Evolutionary conservation across 1,284 basidiomycete species (phyloP).

Genomic region (Papiliotrema nemorosa): DNA sequence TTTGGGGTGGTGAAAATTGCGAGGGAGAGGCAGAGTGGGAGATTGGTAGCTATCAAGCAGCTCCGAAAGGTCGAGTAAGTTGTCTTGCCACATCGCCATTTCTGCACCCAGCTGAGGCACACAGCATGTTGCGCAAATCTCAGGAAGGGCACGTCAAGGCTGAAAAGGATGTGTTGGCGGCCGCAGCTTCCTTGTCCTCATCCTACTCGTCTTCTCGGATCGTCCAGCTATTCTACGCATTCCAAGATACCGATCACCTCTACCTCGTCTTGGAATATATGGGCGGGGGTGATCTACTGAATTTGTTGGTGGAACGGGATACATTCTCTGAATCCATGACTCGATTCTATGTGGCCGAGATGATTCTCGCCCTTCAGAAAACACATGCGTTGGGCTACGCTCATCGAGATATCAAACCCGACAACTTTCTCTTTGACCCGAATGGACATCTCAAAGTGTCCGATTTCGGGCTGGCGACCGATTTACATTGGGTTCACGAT

Average conservation of each 20-base stretch:
- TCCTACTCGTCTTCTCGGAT: constrained; percentile 72
- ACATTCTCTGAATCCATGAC: constrained; percentile 92
- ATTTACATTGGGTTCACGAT: constrained; percentile 65
- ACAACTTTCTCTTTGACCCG: constrained; percentile 92
- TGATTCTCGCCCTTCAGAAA: constrained; percentile 92
- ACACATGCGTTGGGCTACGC: constrained; percentile 95
- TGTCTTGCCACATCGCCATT: too few species aligned
- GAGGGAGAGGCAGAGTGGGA: constrained; percentile 70
- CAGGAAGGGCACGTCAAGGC: constrained; percentile 70
- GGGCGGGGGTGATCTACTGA: constrained; percentile 93
- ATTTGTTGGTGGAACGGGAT: constrained; percentile 89
- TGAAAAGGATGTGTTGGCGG: constrained; percentile 46
- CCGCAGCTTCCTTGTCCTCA: constrained; percentile 45
- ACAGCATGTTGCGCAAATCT: constrained; percentile 85
- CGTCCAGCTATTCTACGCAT: constrained; percentile 80
- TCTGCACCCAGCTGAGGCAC: too few species aligned
- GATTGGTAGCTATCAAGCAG: constrained; percentile 95
- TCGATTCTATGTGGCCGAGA: constrained; percentile 94
- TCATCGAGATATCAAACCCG: constrained; percentile 94
- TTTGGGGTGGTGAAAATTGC: constrained; percentile 96
- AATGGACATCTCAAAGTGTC: constrained; percentile 90
- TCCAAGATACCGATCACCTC: constrained; percentile 76
- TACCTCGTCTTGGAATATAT: constrained; percentile 94
- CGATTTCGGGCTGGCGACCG: constrained; percentile 90
- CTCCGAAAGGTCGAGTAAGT: constrained; percentile 77